phyloP scores from a whole-genome alignment of 495 filamentous ascomycete species.

The Tuber microsphaerosporum region DNA sequence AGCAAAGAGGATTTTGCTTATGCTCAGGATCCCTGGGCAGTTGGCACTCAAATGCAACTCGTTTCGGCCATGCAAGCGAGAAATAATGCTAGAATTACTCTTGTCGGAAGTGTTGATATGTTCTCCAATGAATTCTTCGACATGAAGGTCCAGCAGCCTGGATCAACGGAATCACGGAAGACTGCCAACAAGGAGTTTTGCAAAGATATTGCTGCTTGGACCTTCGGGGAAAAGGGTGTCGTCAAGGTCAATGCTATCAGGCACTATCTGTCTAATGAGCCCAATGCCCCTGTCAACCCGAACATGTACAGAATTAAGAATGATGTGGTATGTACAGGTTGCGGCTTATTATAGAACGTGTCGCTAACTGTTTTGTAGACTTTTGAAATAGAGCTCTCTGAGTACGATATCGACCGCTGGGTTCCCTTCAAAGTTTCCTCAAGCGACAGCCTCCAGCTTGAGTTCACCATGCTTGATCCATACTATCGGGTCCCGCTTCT shows the following conservation, averaged over 20 bases:
- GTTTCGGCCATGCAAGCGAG: slow-evolving; percentile 80
- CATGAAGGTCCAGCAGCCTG: slow-evolving; percentile 61
- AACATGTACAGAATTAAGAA: slow-evolving; percentile 94
- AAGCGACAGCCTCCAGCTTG: slow-evolving; percentile 73
- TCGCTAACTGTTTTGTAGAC: slow-evolving; percentile 51
- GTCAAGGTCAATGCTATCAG: slow-evolving; percentile 74
- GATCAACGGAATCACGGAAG: slow-evolving; percentile 50
- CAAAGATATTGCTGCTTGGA: slow-evolving; percentile 75
- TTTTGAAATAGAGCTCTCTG: slow-evolving; percentile 80
- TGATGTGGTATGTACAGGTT: slow-evolving; percentile 68
- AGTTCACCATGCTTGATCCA: slow-evolving; percentile 97
- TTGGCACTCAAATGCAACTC: slow-evolving; percentile 71
- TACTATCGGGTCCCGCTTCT: slow-evolving; percentile 82
- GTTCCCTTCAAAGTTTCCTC: slow-evolving; percentile 63
- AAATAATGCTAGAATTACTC: slow-evolving; percentile 83
- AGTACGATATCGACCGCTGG: slow-evolving; percentile 65
- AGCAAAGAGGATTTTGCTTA: slow-evolving; percentile 70
- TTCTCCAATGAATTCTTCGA: slow-evolving; percentile 87
- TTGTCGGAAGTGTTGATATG: slow-evolving; percentile 79
- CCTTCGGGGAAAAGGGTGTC: slow-evolving; percentile 88
- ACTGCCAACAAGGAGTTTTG: slow-evolving; percentile 81
- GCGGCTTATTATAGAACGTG: slow-evolving; percentile 2
- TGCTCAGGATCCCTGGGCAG: slow-evolving; percentile 70
- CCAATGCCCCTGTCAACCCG: slow-evolving; percentile 57
- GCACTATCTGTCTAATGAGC: slow-evolving; percentile 62